A percentile compares a stretch with the other conserved stretches of the same genome.
phyloP scores from a whole-genome alignment of 2,329 filamentous ascomycete species.

The Xylariales sp. region DNA sequence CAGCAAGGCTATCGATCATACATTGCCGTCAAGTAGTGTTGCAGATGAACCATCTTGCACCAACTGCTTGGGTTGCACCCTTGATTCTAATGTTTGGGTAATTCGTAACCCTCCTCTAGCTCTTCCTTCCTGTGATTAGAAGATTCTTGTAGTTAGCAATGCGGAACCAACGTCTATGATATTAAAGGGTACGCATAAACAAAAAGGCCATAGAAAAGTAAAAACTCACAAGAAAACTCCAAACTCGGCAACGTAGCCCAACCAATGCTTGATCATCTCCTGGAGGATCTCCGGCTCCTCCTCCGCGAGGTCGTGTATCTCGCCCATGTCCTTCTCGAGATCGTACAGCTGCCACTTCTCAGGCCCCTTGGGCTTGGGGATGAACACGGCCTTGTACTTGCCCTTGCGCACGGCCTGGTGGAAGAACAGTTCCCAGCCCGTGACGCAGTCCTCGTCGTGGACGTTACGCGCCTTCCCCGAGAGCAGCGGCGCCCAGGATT shows the following conservation, averaged over 20 bases:
- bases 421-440: slow-evolving; percentile 31
- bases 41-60: too few relatives aligned
- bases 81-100: too few relatives aligned
- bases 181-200: too few relatives aligned
- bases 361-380: slow-evolving; percentile 42
- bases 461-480: slow-evolving; percentile 19
- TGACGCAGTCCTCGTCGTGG: slow-evolving; percentile 30
- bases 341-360: slow-evolving; percentile 48
- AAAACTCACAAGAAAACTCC: too few relatives aligned
- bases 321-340: slow-evolving; percentile 37
- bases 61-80: too few relatives aligned
- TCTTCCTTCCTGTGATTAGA: too few relatives aligned
- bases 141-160: too few relatives aligned
- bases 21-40: too few relatives aligned
- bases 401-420: slow-evolving; percentile 28
- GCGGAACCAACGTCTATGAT: too few relatives aligned
- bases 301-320: slow-evolving; percentile 33
- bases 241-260: slow-evolving; percentile 42
- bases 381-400: slow-evolving; percentile 38
- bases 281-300: slow-evolving; percentile 24
- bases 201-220: too few relatives aligned
- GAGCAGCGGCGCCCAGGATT: slow-evolving; percentile 28
- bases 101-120: too few relatives aligned
- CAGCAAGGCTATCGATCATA: too few relatives aligned
- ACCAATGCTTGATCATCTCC: slow-evolving; percentile 28